Evolutionary conservation across 1,139 yeast genomes (phyloP), one percentile per base, ranked within the genome.

Genomic region (Suhomyces choctaworum): DNA sequence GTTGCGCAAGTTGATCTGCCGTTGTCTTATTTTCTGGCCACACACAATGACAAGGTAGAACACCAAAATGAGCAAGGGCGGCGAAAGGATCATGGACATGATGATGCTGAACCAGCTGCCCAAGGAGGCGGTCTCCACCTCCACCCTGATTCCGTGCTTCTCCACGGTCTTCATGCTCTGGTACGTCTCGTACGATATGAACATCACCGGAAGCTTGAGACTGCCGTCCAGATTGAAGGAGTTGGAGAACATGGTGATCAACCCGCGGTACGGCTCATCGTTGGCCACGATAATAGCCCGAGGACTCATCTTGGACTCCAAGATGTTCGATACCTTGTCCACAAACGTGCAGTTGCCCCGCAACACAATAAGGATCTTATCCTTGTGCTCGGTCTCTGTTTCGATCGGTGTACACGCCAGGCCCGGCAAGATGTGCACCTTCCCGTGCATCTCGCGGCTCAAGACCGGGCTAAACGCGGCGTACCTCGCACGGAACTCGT

Each of bases 341-440:
- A 66, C 70, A 51, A 70, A 70, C 3, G 73, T 65, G 46, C 76
- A 70, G 13, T 55, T 60, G 2, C 76, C 76, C 23, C 76, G 46
- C 34, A 64, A 50, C 3, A 68, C 62, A 8, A 70, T 48, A 13
- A 70, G 35, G 5, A 63, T 50, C 37, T 63, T 64, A 36, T 54
- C 48, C 24, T 52, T 39, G 32, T 38, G 48, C 6, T 48, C 50
- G 15, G 39, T 43, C 7, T 40, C 25, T 11, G 37, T 39, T 12
- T 51, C 37, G 6, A 45, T 23, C 3, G 45, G 40, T 3, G 41
- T 12, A 44, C 76, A 70, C 2, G 64, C 74, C 39, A 58, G 50
- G 24, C 45, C 44, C 1, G 62, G 58, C 19, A 67, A 50, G 3
- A 67, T 50, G 16, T 33, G 45, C 39, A 56, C 69, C 13, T 54